Evolutionary conservation across 2,329 filamentous ascomycete genomes (phyloP), one percentile per base, ranked within the genome.

Genomic region (Coccinonectria pachysandricola): DNA sequence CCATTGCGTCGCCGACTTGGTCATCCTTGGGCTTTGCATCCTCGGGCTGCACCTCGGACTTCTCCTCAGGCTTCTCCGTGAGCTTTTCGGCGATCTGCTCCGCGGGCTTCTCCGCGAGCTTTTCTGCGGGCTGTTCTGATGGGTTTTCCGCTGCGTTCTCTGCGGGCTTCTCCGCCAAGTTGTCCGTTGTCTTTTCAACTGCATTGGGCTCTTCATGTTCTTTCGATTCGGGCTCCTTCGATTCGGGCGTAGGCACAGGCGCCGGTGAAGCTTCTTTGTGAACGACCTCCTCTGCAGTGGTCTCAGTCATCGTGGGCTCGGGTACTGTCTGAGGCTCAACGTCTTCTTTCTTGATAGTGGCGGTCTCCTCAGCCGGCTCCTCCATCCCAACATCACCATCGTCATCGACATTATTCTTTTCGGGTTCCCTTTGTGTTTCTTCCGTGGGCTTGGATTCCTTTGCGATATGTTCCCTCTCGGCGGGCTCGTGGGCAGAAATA

Each of bases 321-420:
- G 26, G 13, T n/a, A 32, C 24, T 13, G 32, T 22, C 30, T 46
- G 43, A 3, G 36, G 28, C 17, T 45, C 37, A 10, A 41, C 26
- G 6, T 45, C 39, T 13, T 42, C 42, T 22, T 37, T 43, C 21
- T 48, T 46, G 8, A 45, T 43, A 4, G 36, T 38, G 7, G 36
- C 37, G 15, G 32, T 30, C 21, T 42, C 44, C 15, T 48, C 46
- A 6, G 32, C 32, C 12, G 41, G 30, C 2, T 56, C 62, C 3
- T 50, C 53, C 65, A 71, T 71, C 7, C 65, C 62, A 6, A 70
- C 53, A 39, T 71, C 64, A 8, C 65, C 65, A 30, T 69, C 65
- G 3, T 46, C 49, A 15, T 71, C 65, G 4, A 59, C 46, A 17
- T 54, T 55, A 4, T 23, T 38, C 40, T 24, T 24, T 12, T 44